phyloP scores from a whole-genome alignment of 2,329 filamentous ascomycete genomes.

The Escovopsis sp. region DNA sequence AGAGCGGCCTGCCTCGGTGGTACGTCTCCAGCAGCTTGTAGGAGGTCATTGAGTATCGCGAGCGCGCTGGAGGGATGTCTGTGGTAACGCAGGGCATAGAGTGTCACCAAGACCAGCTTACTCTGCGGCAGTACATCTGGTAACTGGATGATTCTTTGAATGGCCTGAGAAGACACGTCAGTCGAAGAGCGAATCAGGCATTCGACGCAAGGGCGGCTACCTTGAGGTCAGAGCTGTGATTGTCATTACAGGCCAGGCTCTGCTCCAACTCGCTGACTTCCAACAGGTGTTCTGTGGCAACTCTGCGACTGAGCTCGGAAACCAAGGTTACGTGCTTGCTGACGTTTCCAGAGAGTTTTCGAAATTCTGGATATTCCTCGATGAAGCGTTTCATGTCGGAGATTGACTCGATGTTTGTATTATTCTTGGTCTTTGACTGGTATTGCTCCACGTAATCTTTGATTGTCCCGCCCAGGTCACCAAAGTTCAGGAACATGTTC shows the following conservation, averaged over 20 bases:
- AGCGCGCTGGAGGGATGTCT: conserved; percentile 74
- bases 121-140: conserved; percentile 62
- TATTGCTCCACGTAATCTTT: conserved; percentile 99
- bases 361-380: conserved; percentile 95
- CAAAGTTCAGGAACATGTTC: conserved; percentile 98
- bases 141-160: conserved; percentile 76
- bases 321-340: conserved; percentile 97
- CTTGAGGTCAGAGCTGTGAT: conserved; percentile 82
- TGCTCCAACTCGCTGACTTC: conserved; percentile 97
- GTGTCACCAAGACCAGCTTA: conserved; percentile 77
- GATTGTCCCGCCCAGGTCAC: conserved; percentile 86
- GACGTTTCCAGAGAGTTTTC: conserved; percentile 91
- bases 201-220: conserved; percentile 25
- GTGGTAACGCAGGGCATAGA: conserved; percentile 90
- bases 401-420: conserved; percentile 91
- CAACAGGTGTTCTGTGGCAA: conserved; percentile 73
- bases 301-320: conserved; percentile 77
- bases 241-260: conserved; percentile 92
- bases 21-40: conserved; percentile 71
- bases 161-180: conserved; percentile 35
- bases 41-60: conserved; percentile 71
- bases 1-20: conserved; percentile 61
- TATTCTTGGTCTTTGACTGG: conserved; percentile 93
- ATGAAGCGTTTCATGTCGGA: conserved; percentile 98
- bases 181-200: conserved; percentile 1